A percentile compares a stretch with the other conserved stretches of the same genome.
Evolutionary conservation across 352 stramenopile genomes (phyloP).

Genomic region (Stramenopiles sp.): DNA sequence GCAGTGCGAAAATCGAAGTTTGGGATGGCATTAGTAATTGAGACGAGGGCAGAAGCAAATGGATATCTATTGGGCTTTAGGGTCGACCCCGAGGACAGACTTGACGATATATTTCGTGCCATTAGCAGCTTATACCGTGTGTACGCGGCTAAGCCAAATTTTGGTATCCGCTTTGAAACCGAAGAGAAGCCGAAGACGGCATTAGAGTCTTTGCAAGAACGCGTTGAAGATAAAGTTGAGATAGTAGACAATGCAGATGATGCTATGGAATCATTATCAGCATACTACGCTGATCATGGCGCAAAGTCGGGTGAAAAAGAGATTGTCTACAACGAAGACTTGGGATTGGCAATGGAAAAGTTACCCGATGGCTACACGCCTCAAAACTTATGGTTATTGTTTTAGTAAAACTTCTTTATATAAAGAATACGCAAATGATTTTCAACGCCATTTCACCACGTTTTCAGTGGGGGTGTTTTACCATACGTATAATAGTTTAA

Average conservation of each 20-base stretch:
- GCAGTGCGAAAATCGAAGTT: constrained; percentile 66
- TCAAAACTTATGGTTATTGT: constrained; percentile 34
- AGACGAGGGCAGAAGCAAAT: constrained; percentile 48
- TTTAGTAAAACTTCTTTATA: not conserved
- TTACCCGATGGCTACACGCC: constrained; percentile 48
- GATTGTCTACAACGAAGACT: constrained; percentile 43
- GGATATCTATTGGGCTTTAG: constrained; percentile 73
- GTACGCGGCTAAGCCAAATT: constrained; percentile 59
- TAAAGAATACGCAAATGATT: not conserved
- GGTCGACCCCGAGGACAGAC: constrained; percentile 53
- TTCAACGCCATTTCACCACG: not conserved
- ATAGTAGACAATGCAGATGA: constrained; percentile 59
- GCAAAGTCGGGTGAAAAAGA: constrained; percentile 53
- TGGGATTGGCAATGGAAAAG: constrained; percentile 58
- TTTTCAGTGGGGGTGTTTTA: not conserved
- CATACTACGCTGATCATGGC: constrained; percentile 53
- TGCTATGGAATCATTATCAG: constrained; percentile 58
- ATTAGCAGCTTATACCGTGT: constrained; percentile 52
- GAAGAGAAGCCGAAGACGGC: constrained; percentile 41
- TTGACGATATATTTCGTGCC: constrained; percentile 58
- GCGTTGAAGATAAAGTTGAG: constrained; percentile 52
- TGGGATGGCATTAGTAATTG: constrained; percentile 59
- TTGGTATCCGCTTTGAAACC: constrained; percentile 60
- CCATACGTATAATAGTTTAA: not conserved
- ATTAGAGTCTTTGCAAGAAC: constrained; percentile 41